Percentiles rank a stretch among this genome's conserved stretches.
phyloP scores from a whole-genome alignment of 331 rosid genomes.

The Rhamnella rubrinervis region DNA sequence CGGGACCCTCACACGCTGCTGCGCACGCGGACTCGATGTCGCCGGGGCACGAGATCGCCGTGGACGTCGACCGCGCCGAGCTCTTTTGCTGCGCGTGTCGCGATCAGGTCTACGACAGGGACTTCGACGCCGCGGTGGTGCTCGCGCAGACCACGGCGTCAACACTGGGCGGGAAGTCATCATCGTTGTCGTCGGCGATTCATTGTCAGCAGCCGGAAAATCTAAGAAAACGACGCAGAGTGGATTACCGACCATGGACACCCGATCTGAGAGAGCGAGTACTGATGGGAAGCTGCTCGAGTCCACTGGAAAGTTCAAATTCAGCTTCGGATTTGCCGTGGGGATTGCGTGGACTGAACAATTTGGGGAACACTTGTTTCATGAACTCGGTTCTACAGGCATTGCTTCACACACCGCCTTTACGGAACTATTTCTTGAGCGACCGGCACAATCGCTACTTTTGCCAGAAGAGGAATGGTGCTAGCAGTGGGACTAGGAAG shows the following conservation, averaged over 20 bases:
- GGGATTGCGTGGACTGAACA: slow-evolving; percentile 91
- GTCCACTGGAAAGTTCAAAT: slow-evolving; percentile 33
- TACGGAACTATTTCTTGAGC: slow-evolving; percentile 85
- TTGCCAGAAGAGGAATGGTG: slow-evolving; percentile 66
- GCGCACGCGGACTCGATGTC: slow-evolving; percentile 60
- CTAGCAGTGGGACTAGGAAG: slow-evolving; percentile 30
- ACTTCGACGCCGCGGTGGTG: slow-evolving; percentile 87
- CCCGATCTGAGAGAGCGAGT: slow-evolving; percentile 66
- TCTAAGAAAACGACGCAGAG: slow-evolving; percentile 74
- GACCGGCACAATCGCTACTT: slow-evolving; percentile 71
- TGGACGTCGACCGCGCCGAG: slow-evolving; percentile 94
- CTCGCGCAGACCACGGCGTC: slow-evolving; percentile 70
- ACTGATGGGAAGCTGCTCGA: slow-evolving; percentile 52
- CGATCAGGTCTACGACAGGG: slow-evolving; percentile 89
- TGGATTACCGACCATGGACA: slow-evolving; percentile 73
- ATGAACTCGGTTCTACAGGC: slow-evolving; percentile 97
- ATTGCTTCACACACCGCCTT: slow-evolving; percentile 91
- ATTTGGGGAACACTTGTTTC: slow-evolving; percentile 86
- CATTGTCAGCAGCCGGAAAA: slow-evolving; percentile 60
- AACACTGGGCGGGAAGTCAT: slow-evolving; percentile 32
- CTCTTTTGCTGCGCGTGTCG: slow-evolving; percentile 88
- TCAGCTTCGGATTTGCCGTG: slow-evolving; percentile 45
- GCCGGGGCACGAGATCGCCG: slow-evolving; percentile 88
- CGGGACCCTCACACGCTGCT: slow-evolving; percentile 58
- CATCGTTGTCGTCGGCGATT: slow-evolving; percentile 18